Evolutionary conservation across 805 yeast genomes (phyloP).

Genomic region (Vanderwaltozyma polyspora): DNA sequence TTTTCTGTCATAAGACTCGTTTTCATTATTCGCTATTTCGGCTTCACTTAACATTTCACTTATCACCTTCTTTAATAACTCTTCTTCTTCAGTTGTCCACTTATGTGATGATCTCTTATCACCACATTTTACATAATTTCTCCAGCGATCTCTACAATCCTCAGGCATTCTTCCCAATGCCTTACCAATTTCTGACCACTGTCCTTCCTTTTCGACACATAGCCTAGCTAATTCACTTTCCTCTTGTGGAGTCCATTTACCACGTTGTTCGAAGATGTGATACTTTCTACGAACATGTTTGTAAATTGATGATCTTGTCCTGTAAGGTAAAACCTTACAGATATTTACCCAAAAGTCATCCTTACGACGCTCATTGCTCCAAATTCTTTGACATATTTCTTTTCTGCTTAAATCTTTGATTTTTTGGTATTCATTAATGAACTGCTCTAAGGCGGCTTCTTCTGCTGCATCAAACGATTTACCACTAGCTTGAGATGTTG

Average conservation of each 20-base stretch:
- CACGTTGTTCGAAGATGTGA: slow-evolving; percentile 78
- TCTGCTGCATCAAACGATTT: slow-evolving; percentile 30
- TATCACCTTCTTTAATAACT: slow-evolving; percentile 43
- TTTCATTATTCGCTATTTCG: slow-evolving; percentile 4
- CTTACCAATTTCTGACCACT: slow-evolving; percentile 81
- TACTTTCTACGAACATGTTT: slow-evolving; percentile 87
- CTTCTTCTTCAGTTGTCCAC: slow-evolving; percentile 73
- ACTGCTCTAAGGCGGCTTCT: slow-evolving; percentile 66
- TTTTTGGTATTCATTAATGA: slow-evolving; percentile 56
- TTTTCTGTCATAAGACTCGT: slow-evolving; percentile 7
- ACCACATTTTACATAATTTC: slow-evolving; percentile 92
- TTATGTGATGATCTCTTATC: slow-evolving; percentile 59
- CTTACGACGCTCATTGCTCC: slow-evolving; percentile 77
- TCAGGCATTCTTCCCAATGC: slow-evolving; percentile 90
- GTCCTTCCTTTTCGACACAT: slow-evolving; percentile 60
- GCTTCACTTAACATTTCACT: slow-evolving; percentile 34
- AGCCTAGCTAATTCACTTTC: slow-evolving; percentile 55
- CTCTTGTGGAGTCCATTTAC: slow-evolving; percentile 81
- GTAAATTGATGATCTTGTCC: slow-evolving; percentile 83
- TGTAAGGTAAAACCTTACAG: slow-evolving; percentile 66
- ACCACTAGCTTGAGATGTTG: slow-evolving; percentile 26
- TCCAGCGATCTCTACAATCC: slow-evolving; percentile 93
- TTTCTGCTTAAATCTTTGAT: slow-evolving; percentile 51
- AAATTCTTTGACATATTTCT: slow-evolving; percentile 71
- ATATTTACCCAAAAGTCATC: slow-evolving; percentile 85